Evolutionary conservation across 1,139 yeast species (phyloP).

Genomic region (Candida dubliniensis): DNA sequence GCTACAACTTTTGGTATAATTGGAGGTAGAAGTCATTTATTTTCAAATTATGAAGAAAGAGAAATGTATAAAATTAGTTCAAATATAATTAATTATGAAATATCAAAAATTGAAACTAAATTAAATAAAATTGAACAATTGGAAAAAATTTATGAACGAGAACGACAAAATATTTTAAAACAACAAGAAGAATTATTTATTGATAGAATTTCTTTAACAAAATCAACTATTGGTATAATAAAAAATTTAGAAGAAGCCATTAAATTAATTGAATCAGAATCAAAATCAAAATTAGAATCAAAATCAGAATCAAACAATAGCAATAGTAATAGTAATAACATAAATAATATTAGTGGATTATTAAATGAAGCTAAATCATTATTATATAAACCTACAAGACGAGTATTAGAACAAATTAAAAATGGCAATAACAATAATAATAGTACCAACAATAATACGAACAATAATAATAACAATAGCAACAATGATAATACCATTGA

Average conservation of each 20-base stretch:
- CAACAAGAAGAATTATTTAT: conserved; percentile 81
- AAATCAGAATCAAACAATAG: too few relatives aligned
- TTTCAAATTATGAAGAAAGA: conserved; percentile 81
- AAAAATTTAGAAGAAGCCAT: conserved; percentile 49
- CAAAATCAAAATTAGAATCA: too few relatives aligned
- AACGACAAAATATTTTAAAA: conserved; percentile 68
- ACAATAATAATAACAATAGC: too few relatives aligned
- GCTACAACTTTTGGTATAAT: conserved; percentile 61
- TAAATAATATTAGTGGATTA: conserved; percentile 23
- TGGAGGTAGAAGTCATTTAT: conserved; percentile 81
- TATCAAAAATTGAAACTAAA: conserved; percentile 76
- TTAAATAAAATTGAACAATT: conserved; percentile 65
- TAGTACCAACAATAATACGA: too few relatives aligned
- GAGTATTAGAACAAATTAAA: conserved; percentile 22
- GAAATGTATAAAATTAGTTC: conserved; percentile 64
- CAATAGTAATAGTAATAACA: too few relatives aligned
- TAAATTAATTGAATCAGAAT: conserved; percentile 30
- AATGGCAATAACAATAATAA: conserved; percentile 2
- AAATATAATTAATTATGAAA: conserved; percentile 66
- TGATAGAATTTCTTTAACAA: conserved; percentile 73
- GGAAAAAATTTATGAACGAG: conserved; percentile 77
- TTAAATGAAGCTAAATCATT: conserved; percentile 51
- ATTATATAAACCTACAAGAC: conserved; percentile 50
- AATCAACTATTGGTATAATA: conserved; percentile 55
- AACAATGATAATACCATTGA: too few relatives aligned